These are phyloP conservation scores for Dryas octopetala DNA, from an alignment of 306 rosid genomes.

Conservation along the genomic window DNA sequence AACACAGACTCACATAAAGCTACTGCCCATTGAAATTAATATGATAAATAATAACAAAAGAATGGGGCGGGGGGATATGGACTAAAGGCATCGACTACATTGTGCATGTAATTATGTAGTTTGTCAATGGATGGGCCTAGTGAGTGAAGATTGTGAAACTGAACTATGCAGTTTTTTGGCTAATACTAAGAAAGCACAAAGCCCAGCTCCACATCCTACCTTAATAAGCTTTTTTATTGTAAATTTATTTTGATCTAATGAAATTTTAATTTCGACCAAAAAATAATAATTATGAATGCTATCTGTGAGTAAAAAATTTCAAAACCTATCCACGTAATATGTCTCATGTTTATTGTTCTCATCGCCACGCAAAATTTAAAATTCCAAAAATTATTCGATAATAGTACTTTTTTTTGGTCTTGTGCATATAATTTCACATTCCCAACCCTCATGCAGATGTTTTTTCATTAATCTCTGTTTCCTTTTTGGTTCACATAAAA, in stretches of 20 bases:
- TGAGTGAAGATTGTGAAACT: no score
- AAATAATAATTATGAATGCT: no score
- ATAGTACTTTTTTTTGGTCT: not conserved
- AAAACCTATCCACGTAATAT: constrained; percentile 8
- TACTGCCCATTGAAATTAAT: not conserved
- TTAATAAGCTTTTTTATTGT: no score
- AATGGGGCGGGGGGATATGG: not conserved
- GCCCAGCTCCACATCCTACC: no score
- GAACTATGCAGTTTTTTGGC: no score
- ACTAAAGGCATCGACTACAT: constrained; percentile 4
- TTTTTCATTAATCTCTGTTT: not conserved
- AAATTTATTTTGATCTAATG: no score
- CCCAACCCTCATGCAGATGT: not conserved
- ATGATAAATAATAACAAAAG: not conserved
- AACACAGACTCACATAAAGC: not conserved
- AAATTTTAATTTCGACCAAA: no score
- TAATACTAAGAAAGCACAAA: no score
- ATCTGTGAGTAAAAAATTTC: not conserved
- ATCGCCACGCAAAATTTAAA: not conserved
- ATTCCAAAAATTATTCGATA: not conserved
- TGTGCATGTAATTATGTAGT: not conserved
- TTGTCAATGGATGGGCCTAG: no score
- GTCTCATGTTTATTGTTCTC: not conserved
- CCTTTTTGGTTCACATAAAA: constrained; percentile 11
- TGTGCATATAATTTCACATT: not conserved